These are phyloP conservation scores for Penicillium fimorum DNA, from an alignment of 495 filamentous ascomycete species.

Conservation along the genomic window DNA sequence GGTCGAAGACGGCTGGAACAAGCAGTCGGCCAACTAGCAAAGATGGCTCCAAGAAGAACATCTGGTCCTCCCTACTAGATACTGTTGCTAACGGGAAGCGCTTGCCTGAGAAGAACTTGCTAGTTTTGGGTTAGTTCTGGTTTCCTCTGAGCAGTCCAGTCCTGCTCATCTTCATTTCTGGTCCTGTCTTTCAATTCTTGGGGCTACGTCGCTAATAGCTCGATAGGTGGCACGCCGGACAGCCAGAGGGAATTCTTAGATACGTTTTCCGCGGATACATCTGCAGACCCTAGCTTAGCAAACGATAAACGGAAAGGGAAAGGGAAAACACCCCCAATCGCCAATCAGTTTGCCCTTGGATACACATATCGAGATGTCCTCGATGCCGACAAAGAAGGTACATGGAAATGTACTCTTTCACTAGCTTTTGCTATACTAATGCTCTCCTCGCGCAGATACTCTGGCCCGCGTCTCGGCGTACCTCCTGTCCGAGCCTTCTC, in stretches of 20 bases:
- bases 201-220: constrained; percentile 20
- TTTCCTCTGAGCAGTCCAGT: constrained; percentile 6
- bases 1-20: constrained; percentile 33
- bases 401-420: background rate
- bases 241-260: constrained; percentile 89
- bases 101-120: constrained; percentile 86
- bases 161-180: background rate
- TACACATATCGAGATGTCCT: constrained; percentile 96
- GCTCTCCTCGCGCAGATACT: constrained; percentile 56
- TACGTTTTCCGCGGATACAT: constrained; percentile 64
- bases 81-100: constrained; percentile 85
- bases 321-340: constrained; percentile 72
- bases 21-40: constrained; percentile 58
- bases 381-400: constrained; percentile 92
- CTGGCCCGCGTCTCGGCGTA: constrained; percentile 90
- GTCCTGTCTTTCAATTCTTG: constrained; percentile 5
- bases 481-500: constrained; percentile 78
- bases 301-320: constrained; percentile 60
- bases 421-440: constrained; percentile 1
- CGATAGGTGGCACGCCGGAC: constrained; percentile 77
- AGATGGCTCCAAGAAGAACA: constrained; percentile 79
- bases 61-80: constrained; percentile 94
- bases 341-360: constrained; percentile 89
- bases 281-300: constrained; percentile 46
- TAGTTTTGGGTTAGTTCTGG: constrained; percentile 68